Percentiles rank a stretch among this genome's conserved stretches.
These are phyloP conservation scores for Viola odorata DNA, from an alignment of 345 rosid species.

Conservation along the genomic window DNA sequence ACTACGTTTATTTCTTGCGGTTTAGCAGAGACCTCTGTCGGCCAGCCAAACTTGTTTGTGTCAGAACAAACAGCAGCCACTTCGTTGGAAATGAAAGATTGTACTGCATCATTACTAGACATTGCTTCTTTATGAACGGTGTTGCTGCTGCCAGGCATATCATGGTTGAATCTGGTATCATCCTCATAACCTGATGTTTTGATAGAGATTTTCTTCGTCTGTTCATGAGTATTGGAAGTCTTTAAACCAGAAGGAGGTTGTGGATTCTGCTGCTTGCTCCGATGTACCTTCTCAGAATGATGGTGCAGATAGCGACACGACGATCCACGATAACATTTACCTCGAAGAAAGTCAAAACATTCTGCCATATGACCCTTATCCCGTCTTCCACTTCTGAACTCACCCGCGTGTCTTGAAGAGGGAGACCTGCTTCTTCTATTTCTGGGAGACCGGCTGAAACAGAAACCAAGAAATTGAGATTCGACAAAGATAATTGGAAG, in stretches of 20 bases:
- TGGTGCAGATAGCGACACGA: constrained; percentile 55
- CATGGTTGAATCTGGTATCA: constrained; percentile 11
- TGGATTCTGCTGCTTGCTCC: constrained; percentile 25
- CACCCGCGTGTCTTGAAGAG: constrained; percentile 24
- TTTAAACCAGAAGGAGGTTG: constrained; percentile 24
- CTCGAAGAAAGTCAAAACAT: constrained; percentile 55
- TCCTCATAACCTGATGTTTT: constrained; percentile 17
- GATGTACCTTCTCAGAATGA: constrained; percentile 26
- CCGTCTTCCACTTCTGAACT: constrained; percentile 20
- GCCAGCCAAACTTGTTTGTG: not conserved
- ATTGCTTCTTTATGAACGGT: constrained; percentile 13
- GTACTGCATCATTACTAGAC: constrained; percentile 11
- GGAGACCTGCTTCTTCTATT: constrained; percentile 41
- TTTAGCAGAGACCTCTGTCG: constrained; percentile 9
- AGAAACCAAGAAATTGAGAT: constrained; percentile 13
- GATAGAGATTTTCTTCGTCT: constrained; percentile 16
- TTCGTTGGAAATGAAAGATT: constrained; percentile 6
- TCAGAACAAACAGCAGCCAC: constrained; percentile 1
- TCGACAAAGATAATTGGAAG: not conserved
- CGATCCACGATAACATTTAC: constrained; percentile 57
- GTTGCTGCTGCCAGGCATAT: constrained; percentile 14
- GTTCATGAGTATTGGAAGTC: constrained; percentile 18
- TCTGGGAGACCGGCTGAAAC: constrained; percentile 41
- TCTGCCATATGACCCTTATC: constrained; percentile 29
- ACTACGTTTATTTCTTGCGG: constrained; percentile 8